Evolutionary conservation across 192 early-diverging fungal species (phyloP).

Genomic region (Entophlyctis luteolus): DNA sequence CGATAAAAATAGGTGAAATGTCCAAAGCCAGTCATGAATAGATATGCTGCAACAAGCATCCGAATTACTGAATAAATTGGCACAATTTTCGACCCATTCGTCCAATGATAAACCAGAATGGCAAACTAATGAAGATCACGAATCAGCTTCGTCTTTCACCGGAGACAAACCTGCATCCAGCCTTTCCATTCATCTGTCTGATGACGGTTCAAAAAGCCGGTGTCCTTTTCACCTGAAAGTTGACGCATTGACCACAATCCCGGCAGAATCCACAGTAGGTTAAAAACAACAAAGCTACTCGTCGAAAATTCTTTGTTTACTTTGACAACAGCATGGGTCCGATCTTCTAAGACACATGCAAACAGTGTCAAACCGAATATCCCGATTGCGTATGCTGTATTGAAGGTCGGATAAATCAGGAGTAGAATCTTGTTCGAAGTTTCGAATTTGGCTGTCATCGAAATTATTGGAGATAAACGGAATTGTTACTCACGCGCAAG

Average conservation of each 20-base stretch:
- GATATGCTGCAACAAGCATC: constrained; percentile 69
- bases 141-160: constrained; percentile 19
- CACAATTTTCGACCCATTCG: constrained; percentile 58
- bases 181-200: constrained; percentile 87
- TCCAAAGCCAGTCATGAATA: constrained; percentile 81
- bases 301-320: constrained; percentile 56
- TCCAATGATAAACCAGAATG: constrained; percentile 61
- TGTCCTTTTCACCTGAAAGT: constrained; percentile 43
- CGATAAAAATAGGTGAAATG: constrained; percentile 70
- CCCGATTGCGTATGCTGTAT: constrained; percentile 43
- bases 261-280: constrained; percentile 32
- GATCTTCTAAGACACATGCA: constrained; percentile 64
- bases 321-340: constrained; percentile 65
- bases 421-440: neutral
- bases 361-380: constrained; percentile 54
- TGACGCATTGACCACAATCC: constrained; percentile 47
- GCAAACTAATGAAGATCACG: neutral
- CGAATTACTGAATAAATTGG: constrained; percentile 71
- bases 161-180: constrained; percentile 76
- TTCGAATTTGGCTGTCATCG: constrained; percentile 21
- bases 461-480: no score
- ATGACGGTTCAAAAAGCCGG: constrained; percentile 65
- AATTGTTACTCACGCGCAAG: neutral
- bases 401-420: constrained; percentile 35
- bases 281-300: constrained; percentile 46